A percentile compares a stretch with the other conserved stretches of the same genome.
These are phyloP conservation scores for Pseudogymnoascus sp. DNA, from an alignment of 2,329 filamentous ascomycete species.

Conservation along the genomic window DNA sequence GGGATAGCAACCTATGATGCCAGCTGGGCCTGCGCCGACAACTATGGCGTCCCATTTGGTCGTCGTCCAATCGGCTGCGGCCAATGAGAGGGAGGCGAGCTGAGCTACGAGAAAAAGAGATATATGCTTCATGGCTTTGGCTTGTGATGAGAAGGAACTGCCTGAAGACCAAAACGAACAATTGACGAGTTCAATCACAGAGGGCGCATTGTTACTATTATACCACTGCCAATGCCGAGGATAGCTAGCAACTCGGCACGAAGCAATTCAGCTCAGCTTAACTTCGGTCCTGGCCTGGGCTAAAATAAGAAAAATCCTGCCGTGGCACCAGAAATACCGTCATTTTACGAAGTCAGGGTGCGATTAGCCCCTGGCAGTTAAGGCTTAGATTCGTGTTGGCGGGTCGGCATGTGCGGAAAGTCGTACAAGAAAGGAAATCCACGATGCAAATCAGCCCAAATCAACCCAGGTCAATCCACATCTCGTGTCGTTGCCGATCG, in stretches of 20 bases:
- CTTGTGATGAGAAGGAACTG: not conserved
- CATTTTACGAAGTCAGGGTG: slow-evolving; percentile 10
- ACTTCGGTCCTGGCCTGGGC: not conserved
- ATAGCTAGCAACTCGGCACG: not conserved
- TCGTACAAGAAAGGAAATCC: not conserved
- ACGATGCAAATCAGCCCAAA: not conserved
- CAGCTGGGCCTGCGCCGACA: slow-evolving; percentile 46
- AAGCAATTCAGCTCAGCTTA: not conserved
- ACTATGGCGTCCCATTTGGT: slow-evolving; percentile 36
- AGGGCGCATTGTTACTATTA: not conserved
- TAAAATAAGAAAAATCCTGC: not conserved
- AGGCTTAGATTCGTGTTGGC: slow-evolving; percentile 5
- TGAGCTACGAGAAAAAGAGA: not conserved
- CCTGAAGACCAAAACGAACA: not conserved
- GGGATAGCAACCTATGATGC: slow-evolving; percentile 37
- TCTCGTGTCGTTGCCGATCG: slow-evolving; percentile 5
- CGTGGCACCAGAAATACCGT: slow-evolving; percentile 4
- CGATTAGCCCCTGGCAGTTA: not conserved
- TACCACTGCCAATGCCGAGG: slow-evolving; percentile 1
- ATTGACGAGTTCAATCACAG: slow-evolving; percentile 2
- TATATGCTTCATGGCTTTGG: slow-evolving; percentile 5
- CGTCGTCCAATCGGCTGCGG: slow-evolving; percentile 22
- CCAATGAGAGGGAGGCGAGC: slow-evolving; percentile 5
- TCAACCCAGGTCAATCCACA: not conserved
- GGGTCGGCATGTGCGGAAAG: not conserved